A percentile compares a stretch with the other conserved stretches of the same genome.
These are phyloP conservation scores for Lyophyllum decastes DNA, from an alignment of 768 basidiomycete genomes.

Conservation along the genomic window DNA sequence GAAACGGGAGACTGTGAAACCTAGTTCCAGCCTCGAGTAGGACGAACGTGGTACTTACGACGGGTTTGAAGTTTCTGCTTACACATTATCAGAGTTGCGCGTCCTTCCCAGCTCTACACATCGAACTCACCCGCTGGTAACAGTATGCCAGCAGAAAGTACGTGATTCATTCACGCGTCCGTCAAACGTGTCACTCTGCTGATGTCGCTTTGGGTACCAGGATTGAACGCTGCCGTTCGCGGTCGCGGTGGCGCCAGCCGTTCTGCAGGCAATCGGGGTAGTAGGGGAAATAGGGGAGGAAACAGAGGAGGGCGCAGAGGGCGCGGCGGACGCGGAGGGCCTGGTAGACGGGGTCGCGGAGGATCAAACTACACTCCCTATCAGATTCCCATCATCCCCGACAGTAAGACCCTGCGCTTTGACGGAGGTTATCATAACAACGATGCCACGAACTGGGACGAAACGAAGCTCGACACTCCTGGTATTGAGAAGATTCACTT, in stretches of 20 bases:
- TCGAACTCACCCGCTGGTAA: too few relatives aligned
- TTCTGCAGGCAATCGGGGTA: background rate
- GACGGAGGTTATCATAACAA: background rate
- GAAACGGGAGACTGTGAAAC: too few relatives aligned
- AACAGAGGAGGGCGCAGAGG: background rate
- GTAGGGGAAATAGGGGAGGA: background rate
- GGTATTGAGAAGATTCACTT: conserved; percentile 4
- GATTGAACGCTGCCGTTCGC: background rate
- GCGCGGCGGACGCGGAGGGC: background rate
- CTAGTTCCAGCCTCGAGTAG: too few relatives aligned
- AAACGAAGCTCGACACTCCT: background rate
- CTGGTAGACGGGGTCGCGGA: background rate
- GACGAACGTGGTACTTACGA: too few relatives aligned
- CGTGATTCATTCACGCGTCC: background rate
- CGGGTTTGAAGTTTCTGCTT: too few relatives aligned
- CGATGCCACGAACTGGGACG: background rate
- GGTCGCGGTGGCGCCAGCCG: background rate
- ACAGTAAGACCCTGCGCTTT: background rate
- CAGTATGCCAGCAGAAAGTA: background rate
- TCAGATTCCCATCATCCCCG: background rate
- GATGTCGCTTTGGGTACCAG: background rate
- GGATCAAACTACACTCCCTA: background rate
- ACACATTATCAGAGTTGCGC: too few relatives aligned
- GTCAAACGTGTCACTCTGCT: too few relatives aligned
- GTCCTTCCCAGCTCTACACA: too few relatives aligned